These are phyloP conservation scores for Alternaria sp. DNA, from an alignment of 2,329 filamentous ascomycete genomes.

Conservation along the genomic window DNA sequence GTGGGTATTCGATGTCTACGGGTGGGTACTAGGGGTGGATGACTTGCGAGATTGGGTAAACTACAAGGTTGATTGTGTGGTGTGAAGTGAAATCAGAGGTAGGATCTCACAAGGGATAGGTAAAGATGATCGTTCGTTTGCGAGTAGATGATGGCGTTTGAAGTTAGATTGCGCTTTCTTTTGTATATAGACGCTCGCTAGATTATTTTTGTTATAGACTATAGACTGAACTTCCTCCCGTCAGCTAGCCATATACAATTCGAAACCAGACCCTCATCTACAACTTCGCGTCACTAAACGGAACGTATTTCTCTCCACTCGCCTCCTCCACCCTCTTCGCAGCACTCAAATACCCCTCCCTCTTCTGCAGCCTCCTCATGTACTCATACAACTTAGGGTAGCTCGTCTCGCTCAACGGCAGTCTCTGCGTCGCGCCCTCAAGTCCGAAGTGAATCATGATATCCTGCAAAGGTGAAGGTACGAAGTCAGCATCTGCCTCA, in stretches of 20 bases:
- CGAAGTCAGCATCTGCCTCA: no score
- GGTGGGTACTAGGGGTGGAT: background rate
- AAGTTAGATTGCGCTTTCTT: background rate
- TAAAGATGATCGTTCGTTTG: background rate
- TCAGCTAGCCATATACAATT: background rate
- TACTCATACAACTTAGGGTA: conserved; percentile 58
- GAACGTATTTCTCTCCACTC: conserved; percentile 45
- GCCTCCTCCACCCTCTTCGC: conserved; percentile 58
- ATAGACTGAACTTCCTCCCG: background rate
- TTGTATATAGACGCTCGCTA: conserved; percentile 2
- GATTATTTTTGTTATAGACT: background rate
- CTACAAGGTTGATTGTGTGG: fast-evolving
- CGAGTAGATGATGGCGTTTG: background rate
- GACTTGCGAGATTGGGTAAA: no score
- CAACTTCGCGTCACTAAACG: conserved; percentile 36
- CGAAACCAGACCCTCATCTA: background rate
- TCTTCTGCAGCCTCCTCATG: conserved; percentile 52
- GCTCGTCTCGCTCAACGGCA: conserved; percentile 49
- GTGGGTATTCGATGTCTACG: background rate
- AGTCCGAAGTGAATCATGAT: conserved; percentile 61
- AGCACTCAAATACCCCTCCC: conserved; percentile 55
- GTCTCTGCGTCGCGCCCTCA: conserved; percentile 50
- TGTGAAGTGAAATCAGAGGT: no score
- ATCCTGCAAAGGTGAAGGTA: conserved; percentile 36
- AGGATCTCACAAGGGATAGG: background rate